Conservation (phyloP, 2,329 filamentous ascomycete species). For the Microdochium bolleyi region DNA sequence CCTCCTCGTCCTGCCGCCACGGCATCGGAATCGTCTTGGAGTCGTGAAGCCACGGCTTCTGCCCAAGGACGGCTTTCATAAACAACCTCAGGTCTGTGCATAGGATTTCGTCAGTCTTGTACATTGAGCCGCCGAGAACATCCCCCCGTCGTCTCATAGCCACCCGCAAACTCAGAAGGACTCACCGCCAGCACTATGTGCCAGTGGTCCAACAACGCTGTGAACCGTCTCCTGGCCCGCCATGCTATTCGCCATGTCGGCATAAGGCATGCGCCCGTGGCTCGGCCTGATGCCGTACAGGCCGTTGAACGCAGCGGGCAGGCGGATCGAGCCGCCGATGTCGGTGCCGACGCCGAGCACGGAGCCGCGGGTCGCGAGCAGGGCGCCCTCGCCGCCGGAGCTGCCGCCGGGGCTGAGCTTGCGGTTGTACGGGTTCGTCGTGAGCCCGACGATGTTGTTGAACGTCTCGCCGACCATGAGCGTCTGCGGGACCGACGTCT, state of each 20-base stretch:
- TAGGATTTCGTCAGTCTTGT: not conserved
- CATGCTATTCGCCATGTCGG: slow-evolving; percentile 22
- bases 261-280: slow-evolving; percentile 21
- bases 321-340: slow-evolving; percentile 23
- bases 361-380: slow-evolving; percentile 51
- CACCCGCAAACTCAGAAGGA: no score
- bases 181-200: slow-evolving; percentile 12
- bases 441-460: slow-evolving; percentile 58
- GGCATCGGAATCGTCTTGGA: slow-evolving; percentile 24
- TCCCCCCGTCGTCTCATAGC: no score
- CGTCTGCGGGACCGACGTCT: slow-evolving; percentile 51
- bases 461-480: slow-evolving; percentile 64
- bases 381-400: slow-evolving; percentile 59
- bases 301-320: slow-evolving; percentile 22
- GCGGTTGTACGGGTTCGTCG: slow-evolving; percentile 53
- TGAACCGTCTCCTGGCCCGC: slow-evolving; percentile 23
- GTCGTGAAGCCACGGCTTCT: slow-evolving; percentile 26
- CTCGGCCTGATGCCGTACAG: slow-evolving; percentile 18
- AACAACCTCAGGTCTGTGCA: slow-evolving; percentile 8
- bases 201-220: slow-evolving; percentile 23
- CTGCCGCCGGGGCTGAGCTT: slow-evolving; percentile 54
- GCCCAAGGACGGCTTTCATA: slow-evolving; percentile 18
- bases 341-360: slow-evolving; percentile 39
- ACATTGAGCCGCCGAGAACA: no score
- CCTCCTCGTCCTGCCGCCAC: slow-evolving; percentile 23